Base-by-base conservation (phyloP, 352 stramenopile species). In the Phytophthora boehmeriae region DNA sequence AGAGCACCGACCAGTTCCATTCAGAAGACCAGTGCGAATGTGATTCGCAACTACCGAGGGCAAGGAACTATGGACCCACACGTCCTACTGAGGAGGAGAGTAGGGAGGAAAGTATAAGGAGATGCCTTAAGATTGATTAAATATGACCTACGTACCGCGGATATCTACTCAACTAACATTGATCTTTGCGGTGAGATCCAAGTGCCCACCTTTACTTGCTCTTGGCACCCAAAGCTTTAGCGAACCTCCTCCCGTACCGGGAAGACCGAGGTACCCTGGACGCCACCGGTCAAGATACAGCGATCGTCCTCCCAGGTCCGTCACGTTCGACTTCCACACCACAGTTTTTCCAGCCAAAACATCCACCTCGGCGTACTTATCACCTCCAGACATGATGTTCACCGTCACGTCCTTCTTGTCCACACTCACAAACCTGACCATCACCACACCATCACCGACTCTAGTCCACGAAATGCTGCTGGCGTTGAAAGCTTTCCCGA, bases 401-500 rank as follows among this genome's bases (percentile, higher is more conserved):
- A 44, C 38, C 11, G 38, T 44, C 38, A 44, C 38, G 38, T 44
- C 38, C 14, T 44, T 9, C 5, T 16, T 44, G 38, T 44, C 38
- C 6, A 11, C 19, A 17, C 38, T 83, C 2, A 48, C 54, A 48
- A 83, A 80, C 0, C 54, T 70, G 57, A 80, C 53, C 8, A 45
- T 66, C 8, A 80, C 45, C 17, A 60, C 17, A 9, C 75, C 72
- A 34, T 77, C 65, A 43, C 66, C 68, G 0, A 43, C 38, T 45
- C 71, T 74, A 3, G 43, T 67, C 70, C 70, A 80, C 4, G 63
- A 60, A 6, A 68, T 64, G 2, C 32, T 54, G 41, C 52, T 78
- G 43, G 44, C 44, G 0, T 53, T 39, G 43, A 83, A 80, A 0
- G 71, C 71, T 23, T 73, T 72, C 51, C 71, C 47, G 0, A 80